These are phyloP conservation scores for Agaricus bisporus DNA, from an alignment of 768 basidiomycete species.

Conservation along the genomic window DNA sequence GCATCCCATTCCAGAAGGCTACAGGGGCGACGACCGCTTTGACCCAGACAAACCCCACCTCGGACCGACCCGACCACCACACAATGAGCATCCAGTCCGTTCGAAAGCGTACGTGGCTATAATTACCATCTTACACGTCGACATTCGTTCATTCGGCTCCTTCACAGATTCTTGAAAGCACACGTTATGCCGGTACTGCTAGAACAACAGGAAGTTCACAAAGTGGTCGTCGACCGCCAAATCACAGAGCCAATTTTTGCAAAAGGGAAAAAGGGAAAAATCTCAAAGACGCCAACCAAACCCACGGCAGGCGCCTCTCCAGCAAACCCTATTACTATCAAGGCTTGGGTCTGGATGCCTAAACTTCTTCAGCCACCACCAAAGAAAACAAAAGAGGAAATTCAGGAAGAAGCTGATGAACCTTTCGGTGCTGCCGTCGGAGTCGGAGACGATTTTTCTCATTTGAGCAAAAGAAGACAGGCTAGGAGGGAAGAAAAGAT, in stretches of 20 bases:
- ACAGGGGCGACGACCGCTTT: slow-evolving; percentile 15
- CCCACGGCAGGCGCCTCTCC: background rate
- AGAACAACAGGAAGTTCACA: background rate
- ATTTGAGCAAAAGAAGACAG: slow-evolving; percentile 51
- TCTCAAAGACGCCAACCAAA: background rate
- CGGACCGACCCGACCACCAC: slow-evolving; percentile 22
- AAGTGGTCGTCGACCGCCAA: background rate
- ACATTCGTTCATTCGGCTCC: background rate
- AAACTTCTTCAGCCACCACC: slow-evolving; percentile 26
- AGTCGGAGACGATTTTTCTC: slow-evolving; percentile 44
- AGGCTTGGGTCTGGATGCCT: slow-evolving; percentile 4
- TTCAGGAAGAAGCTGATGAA: background rate
- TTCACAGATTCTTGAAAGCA: background rate
- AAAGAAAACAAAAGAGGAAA: background rate
- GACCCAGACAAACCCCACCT: background rate
- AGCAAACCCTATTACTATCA: background rate
- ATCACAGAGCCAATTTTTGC: background rate
- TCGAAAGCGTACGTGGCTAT: slow-evolving; percentile 39
- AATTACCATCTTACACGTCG: background rate
- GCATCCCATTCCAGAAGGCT: slow-evolving; percentile 23
- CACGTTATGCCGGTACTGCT: background rate
- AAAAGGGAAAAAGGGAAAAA: background rate
- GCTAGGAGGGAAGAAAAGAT: slow-evolving; percentile 41
- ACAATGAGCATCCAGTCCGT: slow-evolving; percentile 42
- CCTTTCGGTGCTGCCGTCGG: slow-evolving; percentile 37